Conservation (phyloP, 2,329 filamentous ascomycete genomes). For the Cadophora sp. region DNA sequence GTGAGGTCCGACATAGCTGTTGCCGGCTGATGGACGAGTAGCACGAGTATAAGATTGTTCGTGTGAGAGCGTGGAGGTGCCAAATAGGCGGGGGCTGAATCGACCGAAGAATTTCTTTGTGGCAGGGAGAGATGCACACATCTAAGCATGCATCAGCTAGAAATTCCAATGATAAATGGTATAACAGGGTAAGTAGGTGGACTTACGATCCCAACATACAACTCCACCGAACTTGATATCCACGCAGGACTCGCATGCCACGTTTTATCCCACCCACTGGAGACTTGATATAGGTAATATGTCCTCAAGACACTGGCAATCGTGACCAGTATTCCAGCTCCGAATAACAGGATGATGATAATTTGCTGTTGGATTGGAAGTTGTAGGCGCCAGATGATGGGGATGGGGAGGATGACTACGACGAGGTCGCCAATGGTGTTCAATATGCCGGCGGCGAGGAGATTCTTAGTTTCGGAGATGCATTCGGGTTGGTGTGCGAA, state of each 20-base stretch:
- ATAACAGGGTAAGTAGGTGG: not conserved
- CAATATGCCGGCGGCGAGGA: conserved; percentile 60
- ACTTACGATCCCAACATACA: conserved; percentile 47
- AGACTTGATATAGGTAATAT: conserved; percentile 44
- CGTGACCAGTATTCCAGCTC: conserved; percentile 53
- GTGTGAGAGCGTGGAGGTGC: not conserved
- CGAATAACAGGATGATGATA: conserved; percentile 55
- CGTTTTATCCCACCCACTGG: conserved; percentile 42
- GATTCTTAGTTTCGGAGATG: conserved; percentile 57
- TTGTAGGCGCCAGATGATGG: conserved; percentile 51
- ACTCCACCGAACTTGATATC: conserved; percentile 47
- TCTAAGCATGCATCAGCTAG: conserved; percentile 11
- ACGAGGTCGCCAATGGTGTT: conserved; percentile 65
- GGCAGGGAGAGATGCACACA: conserved; percentile 38
- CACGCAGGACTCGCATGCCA: conserved; percentile 46
- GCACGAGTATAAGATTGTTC: not conserved
- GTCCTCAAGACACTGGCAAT: conserved; percentile 47
- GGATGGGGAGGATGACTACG: conserved; percentile 57
- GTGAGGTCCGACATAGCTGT: not conserved
- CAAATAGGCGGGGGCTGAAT: conserved; percentile 16
- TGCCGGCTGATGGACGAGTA: too few relatives aligned
- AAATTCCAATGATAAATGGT: not conserved
- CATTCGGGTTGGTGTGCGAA: conserved; percentile 45
- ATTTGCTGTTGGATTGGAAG: conserved; percentile 55
- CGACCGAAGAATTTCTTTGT: conserved; percentile 51